A percentile compares a stretch with the other conserved stretches of the same genome.
These are phyloP conservation scores for Pseudogymnoascus sp. DNA, from an alignment of 2,329 filamentous ascomycete species.

Conservation along the genomic window DNA sequence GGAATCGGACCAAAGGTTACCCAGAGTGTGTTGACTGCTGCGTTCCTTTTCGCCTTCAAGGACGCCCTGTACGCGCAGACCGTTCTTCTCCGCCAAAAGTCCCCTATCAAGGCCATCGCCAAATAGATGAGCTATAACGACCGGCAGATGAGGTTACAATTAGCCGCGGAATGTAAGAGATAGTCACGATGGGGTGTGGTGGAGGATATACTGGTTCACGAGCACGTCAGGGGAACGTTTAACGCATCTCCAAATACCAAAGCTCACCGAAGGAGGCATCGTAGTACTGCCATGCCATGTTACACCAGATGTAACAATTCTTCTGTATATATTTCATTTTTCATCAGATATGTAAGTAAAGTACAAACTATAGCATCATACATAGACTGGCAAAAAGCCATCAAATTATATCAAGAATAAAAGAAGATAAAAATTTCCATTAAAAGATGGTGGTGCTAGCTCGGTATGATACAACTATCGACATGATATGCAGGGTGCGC, in stretches of 20 bases:
- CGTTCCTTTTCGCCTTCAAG: constrained; percentile 96
- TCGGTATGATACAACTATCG: constrained; percentile 8
- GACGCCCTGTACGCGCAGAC: constrained; percentile 87
- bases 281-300: background rate
- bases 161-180: background rate
- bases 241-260: background rate
- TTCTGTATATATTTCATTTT: constrained; percentile 15
- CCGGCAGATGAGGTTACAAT: background rate
- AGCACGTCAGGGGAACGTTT: background rate
- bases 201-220: background rate
- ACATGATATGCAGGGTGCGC: constrained; percentile 12
- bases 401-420: constrained; percentile 5
- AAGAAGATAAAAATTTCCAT: constrained; percentile 8
- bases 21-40: constrained; percentile 92
- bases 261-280: background rate
- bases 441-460: constrained; percentile 1
- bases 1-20: constrained; percentile 94
- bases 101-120: constrained; percentile 21
- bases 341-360: constrained; percentile 11
- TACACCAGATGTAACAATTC: background rate
- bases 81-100: constrained; percentile 49
- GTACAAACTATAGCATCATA: background rate
- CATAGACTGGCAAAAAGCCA: background rate
- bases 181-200: background rate
- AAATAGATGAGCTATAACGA: background rate